Base-by-base conservation (phyloP, 768 basidiomycete genomes). In the Mycena sanguinolenta region DNA sequence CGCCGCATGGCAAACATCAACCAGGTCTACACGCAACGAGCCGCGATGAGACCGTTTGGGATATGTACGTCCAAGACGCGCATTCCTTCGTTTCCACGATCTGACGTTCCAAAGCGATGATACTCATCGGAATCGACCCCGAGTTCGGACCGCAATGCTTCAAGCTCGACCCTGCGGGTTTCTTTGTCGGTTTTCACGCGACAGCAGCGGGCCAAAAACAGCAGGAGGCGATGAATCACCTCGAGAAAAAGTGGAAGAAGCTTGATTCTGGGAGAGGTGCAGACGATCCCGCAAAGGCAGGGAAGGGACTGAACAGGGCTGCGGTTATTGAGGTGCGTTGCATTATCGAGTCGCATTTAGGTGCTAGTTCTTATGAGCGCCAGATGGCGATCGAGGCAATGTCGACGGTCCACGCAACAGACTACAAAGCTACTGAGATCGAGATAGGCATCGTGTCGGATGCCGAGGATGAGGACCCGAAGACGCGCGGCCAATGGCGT, bases 211-310 rank as follows among this genome's bases (percentile, higher is more conserved):
- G 98, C 0, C 93, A 95, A 80, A 99, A 99, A 77, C 98, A 99
- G 76, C 97, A 98, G 77, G 98, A 99, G 78, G 96, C 95, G 1
- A 98, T 97, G 91, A 99, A 99, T 80, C 94, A 96, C 77, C 86
- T 99, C 52, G 98, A 99, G 84, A 99, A 99, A 85, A 95, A 95
- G 80, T 99, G 96, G 97, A 99, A 99, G 86, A 96, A 96, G 80
- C 84, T 96, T 34, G 92, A 95, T 76, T 88, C 87, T 27, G 93
- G 93, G 19, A 83, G 83, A 61, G 94, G 95, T 25, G 93, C 91
- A 0, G 93, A 96, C 58, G 92, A 97, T 79, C 86, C 95, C 17
- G 85, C 87, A 17, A 86, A 87, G 55, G 95, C 95, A 3, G 92
- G 94, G 63, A 88, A 90, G 82, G 88, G 86, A 0, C 85, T 98